Base-by-base conservation (phyloP, 805 yeast species). In the Metschnikowia noctiluminum region DNA sequence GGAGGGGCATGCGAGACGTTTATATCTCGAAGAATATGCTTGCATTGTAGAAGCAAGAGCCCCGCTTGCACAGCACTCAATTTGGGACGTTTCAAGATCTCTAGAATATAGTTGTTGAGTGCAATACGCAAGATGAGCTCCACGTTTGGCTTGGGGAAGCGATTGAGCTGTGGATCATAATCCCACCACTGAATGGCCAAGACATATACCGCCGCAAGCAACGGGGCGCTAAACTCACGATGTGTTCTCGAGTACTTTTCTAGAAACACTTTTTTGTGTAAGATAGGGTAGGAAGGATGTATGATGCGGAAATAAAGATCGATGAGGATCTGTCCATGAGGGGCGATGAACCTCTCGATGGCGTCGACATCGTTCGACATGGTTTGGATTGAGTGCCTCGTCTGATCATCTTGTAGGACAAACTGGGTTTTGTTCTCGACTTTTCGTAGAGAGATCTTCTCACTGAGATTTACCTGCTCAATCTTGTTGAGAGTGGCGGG, bases 151-250 rank as follows among this genome's bases (percentile, higher is more conserved):
- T 88, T 87, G 0, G 90, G 84, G 46, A 79, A 81, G 21, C 87
- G 81, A 43, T 89, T 80, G 45, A 91, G 71, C 51, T 80, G 83
- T 1, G 95, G 87, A 59, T 84, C 91, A 63, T 84, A 84, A 56
- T 88, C 92, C 97, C 97, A 91, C 95, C 96, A 89, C 62, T 89
- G 92, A 39, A 88, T 78, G 0, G 97, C 96, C 49, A 91, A 70
- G 9, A 87, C 81, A 62, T 92, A 92, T 1, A 92, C 96, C 0
- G 96, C 87, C 0, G 97, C 97, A 41, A 92, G 70, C 43, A 92
- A 68, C 0, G 97, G 96, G 0, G 97, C 96, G 46, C 94, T 83
- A 58, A 92, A 82, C 65, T 92, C 98, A 41, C 96, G 78, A 63
- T 89, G 95, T 0, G 97, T 89, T 48, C 98, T 73, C 1, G 91